A percentile compares a stretch with the other conserved stretches of the same genome.
These are phyloP conservation scores for Hypericum perforatum DNA, from an alignment of 345 rosid species.

Conservation along the genomic window DNA sequence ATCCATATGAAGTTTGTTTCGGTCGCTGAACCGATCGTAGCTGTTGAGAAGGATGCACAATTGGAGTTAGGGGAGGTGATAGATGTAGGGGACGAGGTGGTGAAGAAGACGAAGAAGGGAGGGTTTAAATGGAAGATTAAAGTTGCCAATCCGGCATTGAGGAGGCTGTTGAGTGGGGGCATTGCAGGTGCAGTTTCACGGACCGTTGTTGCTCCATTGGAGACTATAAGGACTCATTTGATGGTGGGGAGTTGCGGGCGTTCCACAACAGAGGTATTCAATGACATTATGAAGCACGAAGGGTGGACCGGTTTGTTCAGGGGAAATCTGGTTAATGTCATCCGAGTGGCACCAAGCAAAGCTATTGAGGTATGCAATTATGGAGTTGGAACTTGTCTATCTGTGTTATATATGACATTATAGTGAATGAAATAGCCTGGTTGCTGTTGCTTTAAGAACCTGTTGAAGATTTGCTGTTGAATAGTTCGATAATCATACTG, in stretches of 20 bases:
- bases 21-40: constrained; percentile 4
- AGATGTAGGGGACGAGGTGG: constrained; percentile 5
- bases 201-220: constrained; percentile 92
- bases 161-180: constrained; percentile 82
- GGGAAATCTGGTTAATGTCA: constrained; percentile 91
- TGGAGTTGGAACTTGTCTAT: not conserved
- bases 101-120: constrained; percentile 28
- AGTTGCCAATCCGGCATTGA: constrained; percentile 67
- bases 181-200: constrained; percentile 90
- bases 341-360: constrained; percentile 94
- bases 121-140: constrained; percentile 62
- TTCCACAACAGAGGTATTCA: constrained; percentile 55
- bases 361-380: constrained; percentile 72
- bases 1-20: constrained; percentile 15
- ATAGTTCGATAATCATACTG: not conserved
- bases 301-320: constrained; percentile 96
- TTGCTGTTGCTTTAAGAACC: no score
- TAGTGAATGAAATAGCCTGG: no score
- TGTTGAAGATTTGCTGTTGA: no score
- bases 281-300: constrained; percentile 71
- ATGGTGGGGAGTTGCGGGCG: constrained; percentile 95
- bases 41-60: constrained; percentile 9
- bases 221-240: constrained; percentile 93
- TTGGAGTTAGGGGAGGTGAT: constrained; percentile 4
- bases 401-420: no score